Evolutionary conservation across 352 stramenopile genomes (phyloP).

Genomic region (Phytopythium sindhum): DNA sequence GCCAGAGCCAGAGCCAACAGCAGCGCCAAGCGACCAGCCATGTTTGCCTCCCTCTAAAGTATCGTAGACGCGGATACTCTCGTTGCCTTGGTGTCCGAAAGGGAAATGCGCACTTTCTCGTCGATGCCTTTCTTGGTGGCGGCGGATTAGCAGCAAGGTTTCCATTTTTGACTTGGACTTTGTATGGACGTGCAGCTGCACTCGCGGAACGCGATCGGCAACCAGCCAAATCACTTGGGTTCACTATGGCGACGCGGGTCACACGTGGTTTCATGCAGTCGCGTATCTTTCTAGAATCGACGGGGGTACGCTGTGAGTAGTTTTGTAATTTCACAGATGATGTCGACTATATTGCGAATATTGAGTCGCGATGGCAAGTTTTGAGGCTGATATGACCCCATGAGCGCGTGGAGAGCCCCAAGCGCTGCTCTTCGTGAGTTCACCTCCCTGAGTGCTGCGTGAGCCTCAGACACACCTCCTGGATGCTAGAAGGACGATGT

Average conservation of each 20-base stretch:
- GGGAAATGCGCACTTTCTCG: not conserved
- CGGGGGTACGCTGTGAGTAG: no score
- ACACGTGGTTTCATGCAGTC: not conserved
- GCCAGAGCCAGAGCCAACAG: not conserved
- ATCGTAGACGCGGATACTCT: no score
- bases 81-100: not conserved
- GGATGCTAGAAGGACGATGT: no score
- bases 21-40: not conserved
- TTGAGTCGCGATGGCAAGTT: no score
- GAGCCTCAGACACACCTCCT: no score
- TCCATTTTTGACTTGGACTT: not conserved
- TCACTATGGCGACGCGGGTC: not conserved
- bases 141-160: not conserved
- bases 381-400: no score
- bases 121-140: not conserved
- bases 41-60: no score
- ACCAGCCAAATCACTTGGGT: not conserved
- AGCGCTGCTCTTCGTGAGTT: no score
- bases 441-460: no score
- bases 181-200: not conserved
- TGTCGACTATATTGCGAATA: no score
- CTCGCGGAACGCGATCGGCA: not conserved
- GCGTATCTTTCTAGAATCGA: conserved; percentile 1
- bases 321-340: no score
- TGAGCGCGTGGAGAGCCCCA: no score